Evolutionary conservation across 2,329 filamentous ascomycete genomes (phyloP).

Genomic region (Colletotrichum ledebouriae): DNA sequence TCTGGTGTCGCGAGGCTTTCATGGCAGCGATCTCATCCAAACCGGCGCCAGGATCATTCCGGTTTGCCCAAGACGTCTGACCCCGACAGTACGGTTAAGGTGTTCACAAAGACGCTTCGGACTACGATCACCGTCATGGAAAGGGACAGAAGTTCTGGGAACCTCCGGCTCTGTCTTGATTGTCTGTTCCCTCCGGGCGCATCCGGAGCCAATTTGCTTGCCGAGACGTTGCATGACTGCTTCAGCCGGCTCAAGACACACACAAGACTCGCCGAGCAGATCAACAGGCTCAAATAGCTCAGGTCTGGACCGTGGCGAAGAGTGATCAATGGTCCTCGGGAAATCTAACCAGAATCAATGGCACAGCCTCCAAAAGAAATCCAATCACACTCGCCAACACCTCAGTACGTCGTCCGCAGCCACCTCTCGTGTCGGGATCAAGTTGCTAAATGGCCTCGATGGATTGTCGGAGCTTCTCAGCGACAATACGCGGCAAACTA

Average conservation of each 20-base stretch:
- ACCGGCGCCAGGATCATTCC: not conserved
- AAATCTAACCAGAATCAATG: no score
- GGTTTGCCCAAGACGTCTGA: not conserved
- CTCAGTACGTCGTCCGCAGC: no score
- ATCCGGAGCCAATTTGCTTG: no score
- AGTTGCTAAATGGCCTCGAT: not conserved
- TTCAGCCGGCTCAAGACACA: no score
- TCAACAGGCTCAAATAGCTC: slow-evolving; percentile 10
- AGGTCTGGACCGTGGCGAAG: not conserved
- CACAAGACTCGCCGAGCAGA: not conserved
- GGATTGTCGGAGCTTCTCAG: not conserved
- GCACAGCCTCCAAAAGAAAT: no score
- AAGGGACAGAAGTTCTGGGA: no score
- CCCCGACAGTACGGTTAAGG: slow-evolving; percentile 18
- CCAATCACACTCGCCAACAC: no score
- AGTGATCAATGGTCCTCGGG: not conserved
- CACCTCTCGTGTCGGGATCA: not conserved
- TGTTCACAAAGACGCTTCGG: not conserved
- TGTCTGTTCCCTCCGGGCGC: no score
- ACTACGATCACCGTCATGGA: not conserved
- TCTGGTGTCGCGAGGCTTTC: not conserved
- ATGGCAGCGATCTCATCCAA: not conserved
- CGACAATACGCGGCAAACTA: not conserved
- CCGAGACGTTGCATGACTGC: no score
- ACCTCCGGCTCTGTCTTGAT: no score